Percentiles rank a stretch among this genome's conserved stretches.
Evolutionary conservation across 805 yeast species (phyloP).

Genomic region (Candida boidinii): DNA sequence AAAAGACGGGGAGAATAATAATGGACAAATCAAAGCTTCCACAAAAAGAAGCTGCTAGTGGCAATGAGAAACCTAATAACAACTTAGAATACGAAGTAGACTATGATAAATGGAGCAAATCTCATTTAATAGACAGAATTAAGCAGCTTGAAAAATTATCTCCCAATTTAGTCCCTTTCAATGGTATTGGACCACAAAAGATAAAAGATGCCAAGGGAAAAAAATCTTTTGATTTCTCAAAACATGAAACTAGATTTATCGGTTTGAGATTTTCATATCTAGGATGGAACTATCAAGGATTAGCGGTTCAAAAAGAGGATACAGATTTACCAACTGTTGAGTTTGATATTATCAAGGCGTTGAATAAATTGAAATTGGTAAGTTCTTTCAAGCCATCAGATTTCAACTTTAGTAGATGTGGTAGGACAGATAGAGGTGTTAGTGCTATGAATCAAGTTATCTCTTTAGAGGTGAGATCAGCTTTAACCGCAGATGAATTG

Average conservation of each 20-base stretch:
- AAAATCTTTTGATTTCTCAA: conserved; percentile 56
- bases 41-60: no score
- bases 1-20: no score
- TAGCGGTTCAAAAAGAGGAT: conserved; percentile 70
- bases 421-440: conserved; percentile 94
- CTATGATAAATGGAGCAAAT: conserved; percentile 57
- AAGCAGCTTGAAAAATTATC: conserved; percentile 40
- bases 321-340: conserved; percentile 87
- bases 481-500: conserved; percentile 56
- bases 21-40: no score
- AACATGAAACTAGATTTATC: conserved; percentile 54
- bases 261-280: conserved; percentile 80
- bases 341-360: conserved; percentile 60
- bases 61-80: no score
- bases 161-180: not conserved
- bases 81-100: conserved; percentile 11
- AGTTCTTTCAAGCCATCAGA: conserved; percentile 49
- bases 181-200: not conserved
- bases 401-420: conserved; percentile 81
- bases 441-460: conserved; percentile 96
- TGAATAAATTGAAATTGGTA: conserved; percentile 59
- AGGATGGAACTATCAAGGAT: conserved; percentile 93
- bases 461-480: conserved; percentile 67
- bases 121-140: conserved; percentile 52
- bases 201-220: conserved; percentile 15